These are phyloP conservation scores for Sarcodon sp. DNA, from an alignment of 768 basidiomycete genomes.

Conservation along the genomic window DNA sequence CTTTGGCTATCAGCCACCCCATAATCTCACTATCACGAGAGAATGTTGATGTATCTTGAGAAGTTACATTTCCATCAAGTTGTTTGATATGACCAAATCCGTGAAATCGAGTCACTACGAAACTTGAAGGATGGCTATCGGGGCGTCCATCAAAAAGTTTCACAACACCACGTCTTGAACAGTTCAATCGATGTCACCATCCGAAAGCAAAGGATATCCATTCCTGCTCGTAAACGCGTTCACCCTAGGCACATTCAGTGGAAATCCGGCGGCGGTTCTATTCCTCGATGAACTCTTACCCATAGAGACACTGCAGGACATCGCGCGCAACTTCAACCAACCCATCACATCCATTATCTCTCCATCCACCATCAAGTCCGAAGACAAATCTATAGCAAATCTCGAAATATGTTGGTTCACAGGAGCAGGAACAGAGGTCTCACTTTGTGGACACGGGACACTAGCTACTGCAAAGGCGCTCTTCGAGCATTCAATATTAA, in stretches of 20 bases:
- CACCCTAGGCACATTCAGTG: slow-evolving; percentile 24
- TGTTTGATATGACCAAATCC: too few species aligned
- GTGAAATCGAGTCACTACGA: too few species aligned
- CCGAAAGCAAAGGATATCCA: slow-evolving; percentile 3
- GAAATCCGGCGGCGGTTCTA: slow-evolving; percentile 32
- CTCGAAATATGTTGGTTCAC: slow-evolving; percentile 19
- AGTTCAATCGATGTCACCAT: too few species aligned
- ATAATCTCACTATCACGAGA: too few species aligned
- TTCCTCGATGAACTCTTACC: slow-evolving; percentile 19
- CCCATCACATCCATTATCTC: slow-evolving; percentile 27
- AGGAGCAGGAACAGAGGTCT: not conserved
- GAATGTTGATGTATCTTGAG: too few species aligned
- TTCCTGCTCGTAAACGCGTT: slow-evolving; percentile 32
- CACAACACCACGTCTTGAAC: too few species aligned
- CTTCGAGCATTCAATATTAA: slow-evolving; percentile 5
- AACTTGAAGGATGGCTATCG: too few species aligned
- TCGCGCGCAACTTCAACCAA: slow-evolving; percentile 32
- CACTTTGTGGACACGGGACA: slow-evolving; percentile 9
- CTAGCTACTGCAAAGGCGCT: slow-evolving; percentile 27
- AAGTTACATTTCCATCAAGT: too few species aligned
- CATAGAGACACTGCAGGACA: slow-evolving; percentile 16
- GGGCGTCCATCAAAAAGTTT: too few species aligned
- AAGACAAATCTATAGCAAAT: slow-evolving; percentile 9
- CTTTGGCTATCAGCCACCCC: too few species aligned
- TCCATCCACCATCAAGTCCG: slow-evolving; percentile 12